Conservation (phyloP, 2,329 filamentous ascomycete species). For the Fusarium bactridioides region DNA sequence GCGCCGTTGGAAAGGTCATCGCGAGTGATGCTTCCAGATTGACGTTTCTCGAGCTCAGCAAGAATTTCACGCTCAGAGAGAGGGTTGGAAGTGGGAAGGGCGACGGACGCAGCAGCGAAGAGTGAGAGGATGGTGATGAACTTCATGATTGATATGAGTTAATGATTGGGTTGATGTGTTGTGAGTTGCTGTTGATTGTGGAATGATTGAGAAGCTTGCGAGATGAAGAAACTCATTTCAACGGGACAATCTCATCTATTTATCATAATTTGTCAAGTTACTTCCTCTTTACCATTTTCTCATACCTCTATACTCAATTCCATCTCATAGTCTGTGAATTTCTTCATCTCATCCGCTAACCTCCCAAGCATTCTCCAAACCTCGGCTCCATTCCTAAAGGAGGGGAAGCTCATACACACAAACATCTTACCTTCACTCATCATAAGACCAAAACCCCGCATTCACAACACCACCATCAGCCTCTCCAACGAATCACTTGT, state of each 20-base stretch:
- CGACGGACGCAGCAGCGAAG: conserved; percentile 9
- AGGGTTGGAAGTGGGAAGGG: conserved; percentile 1
- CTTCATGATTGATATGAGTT: conserved; percentile 19
- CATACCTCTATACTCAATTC: background rate
- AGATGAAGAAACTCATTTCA: background rate
- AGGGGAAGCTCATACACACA: conserved; percentile 6
- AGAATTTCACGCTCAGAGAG: conserved; percentile 9
- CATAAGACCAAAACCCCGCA: conserved; percentile 17
- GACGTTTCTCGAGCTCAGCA: background rate
- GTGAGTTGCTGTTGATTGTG: background rate
- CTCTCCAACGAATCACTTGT: background rate
- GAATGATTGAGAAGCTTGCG: background rate
- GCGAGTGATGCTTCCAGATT: conserved; percentile 23
- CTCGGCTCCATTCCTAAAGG: background rate
- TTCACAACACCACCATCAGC: conserved; percentile 5
- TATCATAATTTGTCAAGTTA: background rate
- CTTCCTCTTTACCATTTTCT: background rate
- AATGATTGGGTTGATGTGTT: background rate
- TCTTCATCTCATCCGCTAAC: background rate
- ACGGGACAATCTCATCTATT: background rate
- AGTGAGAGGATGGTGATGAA: conserved; percentile 14
- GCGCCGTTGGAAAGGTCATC: conserved; percentile 43
- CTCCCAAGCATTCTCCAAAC: background rate
- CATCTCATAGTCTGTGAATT: accelerated
- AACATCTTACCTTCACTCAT: background rate